Conservation (phyloP, 1,284 basidiomycete genomes). For the Cryptococcus sp. region DNA sequence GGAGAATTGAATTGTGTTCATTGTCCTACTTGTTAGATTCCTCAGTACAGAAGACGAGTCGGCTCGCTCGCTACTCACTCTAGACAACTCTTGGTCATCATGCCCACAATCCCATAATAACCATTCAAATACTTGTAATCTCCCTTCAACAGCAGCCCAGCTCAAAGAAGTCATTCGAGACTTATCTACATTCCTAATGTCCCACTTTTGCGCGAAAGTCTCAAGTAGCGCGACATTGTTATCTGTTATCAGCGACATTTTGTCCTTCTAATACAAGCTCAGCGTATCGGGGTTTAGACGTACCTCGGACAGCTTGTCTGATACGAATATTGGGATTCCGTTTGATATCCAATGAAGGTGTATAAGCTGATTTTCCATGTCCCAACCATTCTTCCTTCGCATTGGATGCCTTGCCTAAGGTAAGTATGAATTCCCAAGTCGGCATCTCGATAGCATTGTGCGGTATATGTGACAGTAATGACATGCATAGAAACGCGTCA, state of each 20-base stretch:
- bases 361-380: background rate
- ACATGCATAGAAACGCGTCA: too few relatives aligned
- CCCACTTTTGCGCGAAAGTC: constrained; percentile 62
- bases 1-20: constrained; percentile 84
- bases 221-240: constrained; percentile 86
- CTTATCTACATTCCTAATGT: constrained; percentile 79
- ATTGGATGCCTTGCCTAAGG: background rate
- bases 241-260: constrained; percentile 52
- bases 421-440: too few relatives aligned
- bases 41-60: too few relatives aligned
- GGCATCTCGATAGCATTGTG: too few relatives aligned
- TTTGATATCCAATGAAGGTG: constrained; percentile 25
- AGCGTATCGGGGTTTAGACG: constrained; percentile 3
- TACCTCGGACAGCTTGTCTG: constrained; percentile 42
- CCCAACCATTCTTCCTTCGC: background rate
- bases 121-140: constrained; percentile 86
- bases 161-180: constrained; percentile 74
- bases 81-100: constrained; percentile 83
- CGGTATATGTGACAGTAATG: too few relatives aligned
- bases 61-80: constrained; percentile 56
- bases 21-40: constrained; percentile 58
- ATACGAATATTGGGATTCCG: constrained; percentile 33
- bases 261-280: background rate
- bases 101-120: constrained; percentile 73
- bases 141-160: constrained; percentile 77